Percentiles rank a stretch among this genome's conserved stretches.
phyloP scores from a whole-genome alignment of 1,284 basidiomycete species.

The Heliocybe sulcata region DNA sequence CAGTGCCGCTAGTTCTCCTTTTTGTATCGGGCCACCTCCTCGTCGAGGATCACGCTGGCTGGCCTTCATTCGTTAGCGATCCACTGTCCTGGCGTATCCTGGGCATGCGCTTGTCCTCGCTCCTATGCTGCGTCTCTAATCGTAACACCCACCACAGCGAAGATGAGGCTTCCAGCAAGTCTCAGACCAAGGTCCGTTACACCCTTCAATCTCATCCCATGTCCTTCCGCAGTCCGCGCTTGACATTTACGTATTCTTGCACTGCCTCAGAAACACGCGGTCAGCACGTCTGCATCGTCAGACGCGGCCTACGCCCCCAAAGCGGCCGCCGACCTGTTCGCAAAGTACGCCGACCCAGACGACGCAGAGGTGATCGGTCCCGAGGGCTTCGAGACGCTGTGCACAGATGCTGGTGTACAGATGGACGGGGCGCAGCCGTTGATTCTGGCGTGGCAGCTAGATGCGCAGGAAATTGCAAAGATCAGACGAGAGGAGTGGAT shows the following conservation, averaged over 20 bases:
- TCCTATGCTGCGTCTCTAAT: not conserved
- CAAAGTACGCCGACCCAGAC: constrained; percentile 54
- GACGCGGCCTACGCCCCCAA: constrained; percentile 34
- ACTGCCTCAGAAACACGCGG: not conserved
- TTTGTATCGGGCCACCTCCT: too few species aligned
- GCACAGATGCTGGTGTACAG: constrained; percentile 53
- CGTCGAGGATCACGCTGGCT: not conserved
- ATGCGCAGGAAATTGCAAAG: constrained; percentile 62
- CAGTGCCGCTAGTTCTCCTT: not conserved
- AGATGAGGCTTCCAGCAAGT: not conserved
- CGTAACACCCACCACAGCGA: not conserved
- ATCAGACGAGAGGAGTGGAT: constrained; percentile 61
- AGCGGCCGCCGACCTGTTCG: constrained; percentile 50
- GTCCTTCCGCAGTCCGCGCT: not conserved
- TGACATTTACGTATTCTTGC: not conserved
- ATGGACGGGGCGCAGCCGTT: constrained; percentile 66
- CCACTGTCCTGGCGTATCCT: not conserved
- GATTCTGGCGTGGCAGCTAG: constrained; percentile 65
- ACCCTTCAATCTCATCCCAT: too few species aligned
- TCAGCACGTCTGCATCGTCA: not conserved
- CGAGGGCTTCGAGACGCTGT: constrained; percentile 61
- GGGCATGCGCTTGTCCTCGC: not conserved
- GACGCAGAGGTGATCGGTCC: constrained; percentile 51
- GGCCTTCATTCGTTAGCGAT: not conserved
- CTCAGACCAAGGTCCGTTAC: not conserved